A percentile compares a stretch with the other conserved stretches of the same genome.
These are phyloP conservation scores for Nakaseomyces bracarensis DNA, from an alignment of 1,139 yeast genomes.

Conservation along the genomic window DNA sequence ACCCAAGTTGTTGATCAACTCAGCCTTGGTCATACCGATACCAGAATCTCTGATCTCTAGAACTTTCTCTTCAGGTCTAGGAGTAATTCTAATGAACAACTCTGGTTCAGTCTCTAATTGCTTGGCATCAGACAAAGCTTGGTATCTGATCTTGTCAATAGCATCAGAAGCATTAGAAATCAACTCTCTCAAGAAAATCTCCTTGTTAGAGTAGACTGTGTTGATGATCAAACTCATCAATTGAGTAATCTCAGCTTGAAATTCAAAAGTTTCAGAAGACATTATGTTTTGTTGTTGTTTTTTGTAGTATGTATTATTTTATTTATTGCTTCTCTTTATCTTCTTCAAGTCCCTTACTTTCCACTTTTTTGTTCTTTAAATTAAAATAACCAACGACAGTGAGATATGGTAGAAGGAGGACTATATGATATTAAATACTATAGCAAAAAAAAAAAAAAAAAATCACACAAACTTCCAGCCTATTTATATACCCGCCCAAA, in stretches of 20 bases:
- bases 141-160: constrained; percentile 93
- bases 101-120: constrained; percentile 94
- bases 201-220: constrained; percentile 99
- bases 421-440: background rate
- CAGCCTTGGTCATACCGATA: constrained; percentile 99
- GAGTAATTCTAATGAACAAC: constrained; percentile 93
- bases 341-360: background rate
- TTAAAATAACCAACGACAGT: no score
- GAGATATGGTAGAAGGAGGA: no score
- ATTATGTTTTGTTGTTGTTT: constrained; percentile 29
- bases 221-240: constrained; percentile 99
- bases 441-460: background rate
- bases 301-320: constrained; percentile 3
- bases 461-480: background rate
- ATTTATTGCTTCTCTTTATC: no score
- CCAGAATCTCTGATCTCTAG: constrained; percentile 98
- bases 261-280: constrained; percentile 84
- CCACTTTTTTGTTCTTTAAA: no score
- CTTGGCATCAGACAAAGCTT: constrained; percentile 86
- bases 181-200: constrained; percentile 97
- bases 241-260: constrained; percentile 99
- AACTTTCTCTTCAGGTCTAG: constrained; percentile 87
- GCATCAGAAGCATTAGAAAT: constrained; percentile 98
- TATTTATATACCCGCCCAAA: constrained; percentile 4
- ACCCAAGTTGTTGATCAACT: constrained; percentile 98